These are phyloP conservation scores for Coemansia javaensis DNA, from an alignment of 192 early-diverging fungal genomes.

Conservation along the genomic window DNA sequence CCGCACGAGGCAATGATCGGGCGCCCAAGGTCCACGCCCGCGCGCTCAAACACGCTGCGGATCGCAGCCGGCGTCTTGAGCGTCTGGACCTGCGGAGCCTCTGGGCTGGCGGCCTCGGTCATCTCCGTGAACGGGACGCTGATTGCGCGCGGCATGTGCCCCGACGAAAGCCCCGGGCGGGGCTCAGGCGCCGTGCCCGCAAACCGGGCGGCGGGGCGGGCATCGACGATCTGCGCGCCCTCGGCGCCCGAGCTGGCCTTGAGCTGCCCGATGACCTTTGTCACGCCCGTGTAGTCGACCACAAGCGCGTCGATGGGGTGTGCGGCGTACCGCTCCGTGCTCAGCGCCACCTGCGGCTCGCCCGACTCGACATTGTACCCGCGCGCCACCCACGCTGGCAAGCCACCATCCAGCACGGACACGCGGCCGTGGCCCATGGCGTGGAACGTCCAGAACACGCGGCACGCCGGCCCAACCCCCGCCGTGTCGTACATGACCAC, in stretches of 20 bases:
- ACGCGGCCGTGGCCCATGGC: slow-evolving; percentile 80
- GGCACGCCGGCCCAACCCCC: slow-evolving; percentile 74
- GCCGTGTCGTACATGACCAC: slow-evolving; percentile 85
- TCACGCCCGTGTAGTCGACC: slow-evolving; percentile 55
- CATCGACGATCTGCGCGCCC: slow-evolving; percentile 62
- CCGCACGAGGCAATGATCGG: slow-evolving; percentile 81
- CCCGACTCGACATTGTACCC: slow-evolving; percentile 16
- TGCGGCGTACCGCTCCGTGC: slow-evolving; percentile 12
- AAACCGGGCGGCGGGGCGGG: slow-evolving; percentile 54
- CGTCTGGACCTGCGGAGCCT: slow-evolving; percentile 27
- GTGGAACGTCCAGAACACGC: slow-evolving; percentile 94
- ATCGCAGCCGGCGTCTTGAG: slow-evolving; percentile 52
- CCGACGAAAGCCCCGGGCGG: slow-evolving; percentile 67
- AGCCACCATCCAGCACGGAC: slow-evolving; percentile 84
- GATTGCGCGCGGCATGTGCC: slow-evolving; percentile 78
- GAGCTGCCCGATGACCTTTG: slow-evolving; percentile 51
- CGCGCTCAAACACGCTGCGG: slow-evolving; percentile 54
- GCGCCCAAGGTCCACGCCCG: slow-evolving; percentile 62
- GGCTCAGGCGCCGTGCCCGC: slow-evolving; percentile 73
- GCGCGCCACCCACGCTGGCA: slow-evolving; percentile 70
- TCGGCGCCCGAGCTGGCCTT: slow-evolving; percentile 15
- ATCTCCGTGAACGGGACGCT: slow-evolving; percentile 68
- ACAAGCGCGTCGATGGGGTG: slow-evolving; percentile 35
- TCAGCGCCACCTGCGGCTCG: slow-evolving; percentile 22
- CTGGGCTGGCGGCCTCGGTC: slow-evolving; percentile 25